Evolutionary conservation across 768 basidiomycete genomes (phyloP).

Genomic region (Naganishia antarctica): DNA sequence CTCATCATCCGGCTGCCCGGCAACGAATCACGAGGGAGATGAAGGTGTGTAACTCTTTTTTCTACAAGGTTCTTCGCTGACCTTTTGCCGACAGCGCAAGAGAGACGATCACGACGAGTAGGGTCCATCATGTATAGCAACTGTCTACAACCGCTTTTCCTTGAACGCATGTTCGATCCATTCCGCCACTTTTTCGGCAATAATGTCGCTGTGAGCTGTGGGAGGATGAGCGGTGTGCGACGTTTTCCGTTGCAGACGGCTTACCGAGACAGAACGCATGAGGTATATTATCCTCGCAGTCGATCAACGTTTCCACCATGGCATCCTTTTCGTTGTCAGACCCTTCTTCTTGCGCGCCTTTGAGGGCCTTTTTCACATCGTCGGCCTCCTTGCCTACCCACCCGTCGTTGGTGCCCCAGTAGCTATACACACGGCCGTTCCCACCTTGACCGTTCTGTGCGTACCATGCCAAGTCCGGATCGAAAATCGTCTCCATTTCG

Average conservation of each 20-base stretch:
- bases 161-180: constrained; percentile 25
- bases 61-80: background rate
- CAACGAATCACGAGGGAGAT: constrained; percentile 87
- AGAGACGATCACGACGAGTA: constrained; percentile 15
- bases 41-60: constrained; percentile 50
- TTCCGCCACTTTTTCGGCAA: constrained; percentile 29
- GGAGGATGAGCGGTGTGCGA: background rate
- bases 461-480: constrained; percentile 54
- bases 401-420: constrained; percentile 61
- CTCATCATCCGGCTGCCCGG: constrained; percentile 85
- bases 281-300: constrained; percentile 56
- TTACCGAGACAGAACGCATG: constrained; percentile 72
- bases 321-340: background rate
- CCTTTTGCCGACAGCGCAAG: constrained; percentile 3
- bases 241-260: constrained; percentile 36
- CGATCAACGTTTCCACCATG: constrained; percentile 51
- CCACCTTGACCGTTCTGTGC: constrained; percentile 26
- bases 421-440: constrained; percentile 53
- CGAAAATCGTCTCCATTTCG: constrained; percentile 63
- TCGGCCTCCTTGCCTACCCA: constrained; percentile 65
- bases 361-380: constrained; percentile 52
- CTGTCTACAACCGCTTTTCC: constrained; percentile 15
- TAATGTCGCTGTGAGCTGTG: constrained; percentile 32
- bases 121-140: too few relatives aligned
- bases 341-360: constrained; percentile 30